These are phyloP conservation scores for Penicillium occitanis DNA, from an alignment of 2,329 filamentous ascomycete species.

Conservation along the genomic window DNA sequence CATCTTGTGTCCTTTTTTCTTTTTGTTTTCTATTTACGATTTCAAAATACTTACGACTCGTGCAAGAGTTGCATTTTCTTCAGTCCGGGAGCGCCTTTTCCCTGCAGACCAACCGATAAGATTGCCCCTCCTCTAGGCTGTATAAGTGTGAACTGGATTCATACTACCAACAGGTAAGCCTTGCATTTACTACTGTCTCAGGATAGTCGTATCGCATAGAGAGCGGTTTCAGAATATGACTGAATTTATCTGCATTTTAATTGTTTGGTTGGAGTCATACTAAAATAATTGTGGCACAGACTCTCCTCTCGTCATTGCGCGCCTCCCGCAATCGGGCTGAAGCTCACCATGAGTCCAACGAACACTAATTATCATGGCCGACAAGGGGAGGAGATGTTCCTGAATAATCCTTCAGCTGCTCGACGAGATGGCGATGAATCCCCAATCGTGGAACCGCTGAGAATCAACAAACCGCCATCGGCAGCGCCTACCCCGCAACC, in stretches of 20 bases:
- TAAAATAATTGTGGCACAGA: conserved; percentile 8
- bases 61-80: conserved; percentile 5
- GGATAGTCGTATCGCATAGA: background rate
- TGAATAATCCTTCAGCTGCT: conserved; percentile 47
- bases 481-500: conserved; percentile 42
- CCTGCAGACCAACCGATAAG: background rate
- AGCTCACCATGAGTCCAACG: conserved; percentile 41
- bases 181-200: conserved; percentile 5
- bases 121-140: background rate
- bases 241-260: background rate
- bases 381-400: conserved; percentile 80
- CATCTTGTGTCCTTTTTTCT: conserved; percentile 9
- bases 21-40: conserved; percentile 9
- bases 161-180: conserved; percentile 8
- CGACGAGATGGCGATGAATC: conserved; percentile 55
- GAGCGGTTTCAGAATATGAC: conserved; percentile 1
- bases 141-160: conserved; percentile 1
- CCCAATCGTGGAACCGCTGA: conserved; percentile 77
- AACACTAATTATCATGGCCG: conserved; percentile 58
- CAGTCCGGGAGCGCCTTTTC: background rate
- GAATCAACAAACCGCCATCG: conserved; percentile 74
- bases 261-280: background rate
- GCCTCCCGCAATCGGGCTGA: conserved; percentile 9
- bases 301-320: background rate
- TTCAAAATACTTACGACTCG: conserved; percentile 6